phyloP scores from a whole-genome alignment of 2,329 filamentous ascomycete genomes.

The Neopestalotiopsis rosae region DNA sequence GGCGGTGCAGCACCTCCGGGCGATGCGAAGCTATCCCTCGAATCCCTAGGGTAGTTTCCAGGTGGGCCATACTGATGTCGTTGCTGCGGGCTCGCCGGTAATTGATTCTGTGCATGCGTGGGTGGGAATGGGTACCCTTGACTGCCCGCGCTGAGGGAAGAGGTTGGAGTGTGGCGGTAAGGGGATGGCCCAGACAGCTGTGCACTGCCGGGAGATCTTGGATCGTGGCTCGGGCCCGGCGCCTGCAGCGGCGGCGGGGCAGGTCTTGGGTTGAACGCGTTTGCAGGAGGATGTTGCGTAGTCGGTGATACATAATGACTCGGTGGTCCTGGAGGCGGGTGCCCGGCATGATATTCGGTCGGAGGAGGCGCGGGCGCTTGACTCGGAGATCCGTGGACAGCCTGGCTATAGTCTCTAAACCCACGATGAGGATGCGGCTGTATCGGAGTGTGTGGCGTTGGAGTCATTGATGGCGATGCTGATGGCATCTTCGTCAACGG shows the following conservation, averaged over 20 bases:
- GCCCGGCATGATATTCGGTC: slow-evolving; percentile 48
- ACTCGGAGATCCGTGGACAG: slow-evolving; percentile 50
- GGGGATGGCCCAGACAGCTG: slow-evolving; percentile 52
- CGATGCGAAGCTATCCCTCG: slow-evolving; percentile 50
- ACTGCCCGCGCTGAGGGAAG: slow-evolving; percentile 45
- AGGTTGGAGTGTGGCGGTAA: slow-evolving; percentile 55
- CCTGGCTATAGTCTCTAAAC: slow-evolving; percentile 57
- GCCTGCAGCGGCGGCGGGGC: slow-evolving; percentile 49
- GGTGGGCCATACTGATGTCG: slow-evolving; percentile 57
- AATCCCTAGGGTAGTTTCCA: slow-evolving; percentile 43
- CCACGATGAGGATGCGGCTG: slow-evolving; percentile 48
- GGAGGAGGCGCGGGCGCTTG: slow-evolving; percentile 39
- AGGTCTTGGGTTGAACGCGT: slow-evolving; percentile 43
- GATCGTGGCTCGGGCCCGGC: slow-evolving; percentile 48
- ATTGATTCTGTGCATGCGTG: slow-evolving; percentile 38
- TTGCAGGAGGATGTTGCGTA: slow-evolving; percentile 40
- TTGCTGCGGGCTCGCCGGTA: slow-evolving; percentile 55
- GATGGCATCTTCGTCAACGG: slow-evolving; percentile 29
- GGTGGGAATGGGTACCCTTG: slow-evolving; percentile 58
- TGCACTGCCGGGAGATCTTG: slow-evolving; percentile 54
- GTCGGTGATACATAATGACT: slow-evolving; percentile 48
- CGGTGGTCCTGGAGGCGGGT: slow-evolving; percentile 24
- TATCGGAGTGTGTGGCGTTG: slow-evolving; percentile 41
- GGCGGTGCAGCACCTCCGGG: slow-evolving; percentile 39
- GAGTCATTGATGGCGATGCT: slow-evolving; percentile 31